Evolutionary conservation across 2,329 filamentous ascomycete species (phyloP).

Genomic region (Blumeriella jaapii): DNA sequence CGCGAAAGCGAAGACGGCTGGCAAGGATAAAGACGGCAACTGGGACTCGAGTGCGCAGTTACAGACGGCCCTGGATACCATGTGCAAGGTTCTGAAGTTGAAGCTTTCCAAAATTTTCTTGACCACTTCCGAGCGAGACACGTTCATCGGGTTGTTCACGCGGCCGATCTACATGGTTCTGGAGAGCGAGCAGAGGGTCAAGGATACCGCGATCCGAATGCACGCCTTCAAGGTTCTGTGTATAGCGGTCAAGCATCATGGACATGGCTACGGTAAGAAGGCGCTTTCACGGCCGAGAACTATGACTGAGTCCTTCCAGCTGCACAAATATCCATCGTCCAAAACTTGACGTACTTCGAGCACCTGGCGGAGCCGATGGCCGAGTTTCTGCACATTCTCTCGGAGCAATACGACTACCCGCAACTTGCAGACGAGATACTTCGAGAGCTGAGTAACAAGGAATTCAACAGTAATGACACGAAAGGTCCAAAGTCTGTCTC

Average conservation of each 20-base stretch:
- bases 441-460: conserved; percentile 89
- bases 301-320: conserved; percentile 39
- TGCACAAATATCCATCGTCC: conserved; percentile 94
- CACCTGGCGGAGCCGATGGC: conserved; percentile 99
- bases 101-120: conserved; percentile 89
- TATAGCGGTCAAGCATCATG: conserved; percentile 93
- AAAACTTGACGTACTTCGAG: conserved; percentile 96
- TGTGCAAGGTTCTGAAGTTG: conserved; percentile 91
- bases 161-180: conserved; percentile 87
- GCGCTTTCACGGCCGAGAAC: conserved; percentile 9
- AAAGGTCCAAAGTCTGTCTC: conserved; percentile 95
- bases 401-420: conserved; percentile 95
- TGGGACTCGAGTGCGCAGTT: conserved; percentile 90
- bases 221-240: conserved; percentile 95
- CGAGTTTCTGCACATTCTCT: conserved; percentile 89
- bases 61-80: conserved; percentile 77
- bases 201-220: conserved; percentile 83
- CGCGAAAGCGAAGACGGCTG: conserved; percentile 58
- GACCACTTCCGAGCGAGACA: conserved; percentile 92
- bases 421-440: conserved; percentile 90
- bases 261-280: conserved; percentile 76
- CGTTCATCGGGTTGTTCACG: conserved; percentile 84
- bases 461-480: conserved; percentile 94
- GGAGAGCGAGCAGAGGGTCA: conserved; percentile 87
- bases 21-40: conserved; percentile 49